Evolutionary conservation across 106 monocot genomes (phyloP), one percentile per base, ranked within the genome.

Genomic region (Dendrobium huoshanense): DNA sequence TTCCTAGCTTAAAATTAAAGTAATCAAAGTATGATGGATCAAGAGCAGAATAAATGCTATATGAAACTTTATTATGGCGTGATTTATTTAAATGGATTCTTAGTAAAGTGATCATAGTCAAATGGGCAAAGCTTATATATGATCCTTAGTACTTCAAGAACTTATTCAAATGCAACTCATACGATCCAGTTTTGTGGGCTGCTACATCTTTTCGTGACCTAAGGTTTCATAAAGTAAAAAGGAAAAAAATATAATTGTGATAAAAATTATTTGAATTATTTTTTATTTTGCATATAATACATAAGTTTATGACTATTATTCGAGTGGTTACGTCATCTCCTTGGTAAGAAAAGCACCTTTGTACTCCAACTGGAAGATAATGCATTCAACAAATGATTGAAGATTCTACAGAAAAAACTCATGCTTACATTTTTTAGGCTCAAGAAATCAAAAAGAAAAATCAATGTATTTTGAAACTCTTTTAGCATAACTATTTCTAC

Each of bases 401-500:
- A 73, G 90, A 94, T 84, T 85, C 94, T 47, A 94, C 94, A 33
- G 91, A 90, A 33, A 88, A 91, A 82, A 86, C 92, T 27, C 85
- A 90, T 82, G 91, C 91, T 11, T 90, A 86, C 17, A 75, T 94
- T 75, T 77, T 15, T 47, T 27, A 0, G 27, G 0, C 27, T 27
- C 27, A 27, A 27, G 27, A 27, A 27, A 0, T 27, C 27, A 27
- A 27, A 27, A 27, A 27, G 0, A 27, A 27, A 27, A 27, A 27
- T 27, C 27, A 27, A 27, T 27, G 27, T 27, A 27, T 27, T 27
- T 27, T 27, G 27, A 27, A 27, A 27, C 27, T 27, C 27, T 27
- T 27, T 27, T 0, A 27, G 27, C 27, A 27, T 27, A 27, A 27
- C 27, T 0, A 0, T 27, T 27, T 27, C 27, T 27, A 27, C 27